Conservation (phyloP, 1,139 yeast genomes). For the Scheffersomyces illinoinensis region DNA sequence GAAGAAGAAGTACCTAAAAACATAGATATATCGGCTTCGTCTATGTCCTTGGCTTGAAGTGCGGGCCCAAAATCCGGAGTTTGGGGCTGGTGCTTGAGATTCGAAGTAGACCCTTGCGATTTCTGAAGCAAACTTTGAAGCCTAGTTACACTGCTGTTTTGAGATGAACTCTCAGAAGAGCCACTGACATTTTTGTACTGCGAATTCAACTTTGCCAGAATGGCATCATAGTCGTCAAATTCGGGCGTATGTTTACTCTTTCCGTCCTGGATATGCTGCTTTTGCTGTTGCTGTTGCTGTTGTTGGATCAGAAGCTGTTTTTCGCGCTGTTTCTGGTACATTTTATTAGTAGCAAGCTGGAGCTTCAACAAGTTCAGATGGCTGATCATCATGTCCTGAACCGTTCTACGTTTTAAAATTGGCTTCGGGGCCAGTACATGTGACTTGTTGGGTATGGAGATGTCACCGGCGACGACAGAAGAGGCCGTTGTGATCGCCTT, state of each 20-base stretch:
- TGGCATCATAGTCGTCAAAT: constrained; percentile 55
- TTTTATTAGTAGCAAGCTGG: constrained; percentile 43
- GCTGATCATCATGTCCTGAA: constrained; percentile 70
- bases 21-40: not conserved
- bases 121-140: not conserved
- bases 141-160: not conserved
- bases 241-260: constrained; percentile 35
- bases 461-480: constrained; percentile 50
- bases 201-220: constrained; percentile 60
- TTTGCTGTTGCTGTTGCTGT: constrained; percentile 10
- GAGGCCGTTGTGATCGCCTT: constrained; percentile 34
- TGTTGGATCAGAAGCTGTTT: constrained; percentile 18
- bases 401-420: constrained; percentile 77
- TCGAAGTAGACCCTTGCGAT: not conserved
- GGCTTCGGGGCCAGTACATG: constrained; percentile 55
- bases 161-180: not conserved
- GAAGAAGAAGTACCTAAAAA: not conserved
- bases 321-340: constrained; percentile 29
- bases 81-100: not conserved
- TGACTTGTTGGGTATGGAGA: constrained; percentile 30
- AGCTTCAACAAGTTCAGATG: constrained; percentile 53
- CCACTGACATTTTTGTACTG: constrained; percentile 40
- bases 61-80: not conserved
- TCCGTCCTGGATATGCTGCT: constrained; percentile 4
- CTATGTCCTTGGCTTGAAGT: not conserved